phyloP scores from a whole-genome alignment of 129 eudicot genomes.

The Erigeron canadensis region DNA sequence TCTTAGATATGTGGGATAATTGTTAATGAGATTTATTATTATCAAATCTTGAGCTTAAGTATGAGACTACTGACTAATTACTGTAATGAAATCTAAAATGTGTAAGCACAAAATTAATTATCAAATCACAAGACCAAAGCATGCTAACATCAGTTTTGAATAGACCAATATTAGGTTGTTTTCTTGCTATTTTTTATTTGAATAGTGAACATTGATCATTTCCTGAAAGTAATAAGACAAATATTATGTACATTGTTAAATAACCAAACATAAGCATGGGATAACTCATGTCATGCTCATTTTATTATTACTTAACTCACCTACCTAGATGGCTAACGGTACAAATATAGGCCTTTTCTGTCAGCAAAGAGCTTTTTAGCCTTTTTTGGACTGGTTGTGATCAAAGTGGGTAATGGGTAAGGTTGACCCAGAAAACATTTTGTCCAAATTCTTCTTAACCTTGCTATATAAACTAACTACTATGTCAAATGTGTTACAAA shows the following conservation, averaged over 20 bases:
- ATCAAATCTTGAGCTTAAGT: background rate
- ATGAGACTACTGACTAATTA: constrained; percentile 2
- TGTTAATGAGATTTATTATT: constrained; percentile 19
- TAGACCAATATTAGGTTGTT: background rate
- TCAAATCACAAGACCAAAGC: constrained; percentile 20
- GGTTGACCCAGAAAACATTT: background rate
- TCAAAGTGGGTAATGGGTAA: background rate
- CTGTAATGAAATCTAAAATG: constrained; percentile 17
- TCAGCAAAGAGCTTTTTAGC: background rate
- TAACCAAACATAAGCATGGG: constrained; percentile 30
- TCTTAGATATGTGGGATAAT: constrained; percentile 4
- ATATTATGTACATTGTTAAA: constrained; percentile 15
- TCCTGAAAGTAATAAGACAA: background rate
- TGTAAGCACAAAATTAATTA: constrained; percentile 14
- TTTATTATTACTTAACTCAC: constrained; percentile 12
- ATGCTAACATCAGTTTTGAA: constrained; percentile 30
- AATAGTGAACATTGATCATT: background rate
- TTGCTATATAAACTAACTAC: background rate
- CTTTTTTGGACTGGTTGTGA: background rate
- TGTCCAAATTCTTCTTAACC: background rate
- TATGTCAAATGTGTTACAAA: background rate
- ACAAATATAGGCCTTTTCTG: constrained; percentile 5
- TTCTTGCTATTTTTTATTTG: background rate
- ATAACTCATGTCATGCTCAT: constrained; percentile 30
- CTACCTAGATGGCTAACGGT: constrained; percentile 11